Conservation (phyloP, 202 grass and related monocot genomes). For the Carex arenaria region DNA sequence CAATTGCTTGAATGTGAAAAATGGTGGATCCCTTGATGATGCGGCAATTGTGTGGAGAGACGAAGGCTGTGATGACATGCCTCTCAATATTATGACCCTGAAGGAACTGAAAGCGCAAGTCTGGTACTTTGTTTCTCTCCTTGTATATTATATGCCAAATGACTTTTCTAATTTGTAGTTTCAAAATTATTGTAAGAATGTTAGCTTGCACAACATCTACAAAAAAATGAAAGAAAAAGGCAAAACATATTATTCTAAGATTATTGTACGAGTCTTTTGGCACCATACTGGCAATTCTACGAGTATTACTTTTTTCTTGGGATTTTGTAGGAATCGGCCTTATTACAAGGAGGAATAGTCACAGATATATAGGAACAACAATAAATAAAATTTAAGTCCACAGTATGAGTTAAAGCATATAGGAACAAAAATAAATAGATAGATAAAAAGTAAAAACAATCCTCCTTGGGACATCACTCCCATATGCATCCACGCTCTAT, state of each 20-base stretch:
- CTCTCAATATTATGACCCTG: slow-evolving; percentile 59
- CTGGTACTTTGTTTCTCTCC: slow-evolving; percentile 43
- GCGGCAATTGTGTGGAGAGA: slow-evolving; percentile 73
- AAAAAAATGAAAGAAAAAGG: not conserved
- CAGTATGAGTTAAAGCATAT: not conserved
- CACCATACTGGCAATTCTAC: not conserved
- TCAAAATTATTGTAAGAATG: not conserved
- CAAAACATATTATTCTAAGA: not conserved
- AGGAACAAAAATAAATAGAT: not conserved
- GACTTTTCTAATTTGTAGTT: not conserved
- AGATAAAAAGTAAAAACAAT: not conserved
- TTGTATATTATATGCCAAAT: not conserved
- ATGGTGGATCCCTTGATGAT: slow-evolving; percentile 36
- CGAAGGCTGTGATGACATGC: slow-evolving; percentile 58
- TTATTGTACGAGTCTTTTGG: not conserved
- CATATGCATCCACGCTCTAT: not conserved
- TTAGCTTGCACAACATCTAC: not conserved
- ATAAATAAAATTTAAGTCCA: not conserved
- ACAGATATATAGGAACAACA: not conserved
- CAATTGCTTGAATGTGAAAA: slow-evolving; percentile 66
- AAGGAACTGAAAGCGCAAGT: slow-evolving; percentile 72
- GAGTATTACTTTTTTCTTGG: not conserved
- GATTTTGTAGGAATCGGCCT: not conserved
- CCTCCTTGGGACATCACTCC: not conserved
- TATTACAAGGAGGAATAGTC: not conserved